Percentiles rank a stretch among this genome's conserved stretches.
These are phyloP conservation scores for Fraxinus pennsylvanica DNA, from an alignment of 257 asterid genomes.

Conservation along the genomic window DNA sequence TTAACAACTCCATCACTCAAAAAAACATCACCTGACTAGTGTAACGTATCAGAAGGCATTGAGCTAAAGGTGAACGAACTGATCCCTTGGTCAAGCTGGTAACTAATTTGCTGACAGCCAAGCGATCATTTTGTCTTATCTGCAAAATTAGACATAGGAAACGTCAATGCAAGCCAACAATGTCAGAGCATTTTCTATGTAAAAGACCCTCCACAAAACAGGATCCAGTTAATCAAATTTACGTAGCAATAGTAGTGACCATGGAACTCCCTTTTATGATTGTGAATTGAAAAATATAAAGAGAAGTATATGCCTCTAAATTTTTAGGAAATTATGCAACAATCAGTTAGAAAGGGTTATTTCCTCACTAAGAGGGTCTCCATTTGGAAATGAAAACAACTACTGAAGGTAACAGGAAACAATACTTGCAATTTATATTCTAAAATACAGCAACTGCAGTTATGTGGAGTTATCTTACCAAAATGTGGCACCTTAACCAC, in stretches of 20 bases:
- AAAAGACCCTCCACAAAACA: constrained; percentile 11
- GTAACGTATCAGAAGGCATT: constrained; percentile 90
- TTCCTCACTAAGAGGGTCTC: neutral
- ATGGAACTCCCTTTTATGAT: neutral
- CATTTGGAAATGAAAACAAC: neutral
- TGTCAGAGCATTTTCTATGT: neutral
- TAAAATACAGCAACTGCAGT: neutral
- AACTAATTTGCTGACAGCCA: constrained; percentile 84
- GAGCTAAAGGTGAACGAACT: constrained; percentile 91
- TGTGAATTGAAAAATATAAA: constrained; percentile 6
- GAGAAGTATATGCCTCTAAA: neutral
- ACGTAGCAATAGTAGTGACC: too few relatives aligned
- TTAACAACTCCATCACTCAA: constrained; percentile 20
- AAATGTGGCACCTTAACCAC: constrained; percentile 6
- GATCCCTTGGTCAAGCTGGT: constrained; percentile 86
- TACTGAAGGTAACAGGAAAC: constrained; percentile 2
- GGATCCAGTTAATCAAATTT: neutral
- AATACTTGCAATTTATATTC: neutral
- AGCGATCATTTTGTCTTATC: constrained; percentile 91
- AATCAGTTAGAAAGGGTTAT: neutral
- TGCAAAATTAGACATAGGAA: constrained; percentile 33
- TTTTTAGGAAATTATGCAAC: neutral
- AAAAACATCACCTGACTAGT: constrained; percentile 66
- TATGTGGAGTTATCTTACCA: neutral
- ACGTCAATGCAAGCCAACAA: constrained; percentile 27